phyloP scores from a whole-genome alignment of 306 rosid species.

The Pachyrhizus erosus region DNA sequence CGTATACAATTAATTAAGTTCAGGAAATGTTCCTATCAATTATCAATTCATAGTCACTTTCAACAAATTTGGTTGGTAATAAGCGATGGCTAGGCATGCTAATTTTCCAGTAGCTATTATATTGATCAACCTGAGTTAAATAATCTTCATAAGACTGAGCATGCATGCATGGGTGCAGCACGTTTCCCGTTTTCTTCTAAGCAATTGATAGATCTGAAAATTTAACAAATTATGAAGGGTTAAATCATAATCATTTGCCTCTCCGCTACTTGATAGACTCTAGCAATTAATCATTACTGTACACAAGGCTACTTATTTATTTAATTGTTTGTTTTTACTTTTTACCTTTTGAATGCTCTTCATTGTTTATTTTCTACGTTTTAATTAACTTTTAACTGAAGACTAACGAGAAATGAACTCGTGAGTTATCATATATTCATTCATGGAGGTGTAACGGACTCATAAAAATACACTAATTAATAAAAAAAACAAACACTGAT shows the following conservation, averaged over 20 bases:
- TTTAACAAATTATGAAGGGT: slow-evolving; percentile 5
- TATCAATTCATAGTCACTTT: slow-evolving; percentile 23
- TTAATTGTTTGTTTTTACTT: background rate
- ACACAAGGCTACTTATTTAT: background rate
- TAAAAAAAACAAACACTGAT: no score
- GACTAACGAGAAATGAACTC: slow-evolving; percentile 5
- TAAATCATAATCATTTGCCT: slow-evolving; percentile 46
- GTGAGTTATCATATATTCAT: background rate
- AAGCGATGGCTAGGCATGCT: background rate
- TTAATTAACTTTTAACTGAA: slow-evolving; percentile 12
- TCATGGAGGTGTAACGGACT: slow-evolving; percentile 34
- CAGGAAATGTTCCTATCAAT: background rate
- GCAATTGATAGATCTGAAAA: background rate
- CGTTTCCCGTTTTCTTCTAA: slow-evolving; percentile 35
- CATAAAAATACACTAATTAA: background rate
- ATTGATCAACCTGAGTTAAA: background rate
- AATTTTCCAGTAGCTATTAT: background rate
- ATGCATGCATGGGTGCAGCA: slow-evolving; percentile 46
- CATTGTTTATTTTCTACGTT: slow-evolving; percentile 9
- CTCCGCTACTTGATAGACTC: slow-evolving; percentile 21
- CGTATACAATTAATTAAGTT: slow-evolving; percentile 35
- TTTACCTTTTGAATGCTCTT: background rate
- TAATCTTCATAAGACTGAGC: background rate
- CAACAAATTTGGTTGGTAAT: slow-evolving; percentile 23
- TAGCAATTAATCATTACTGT: slow-evolving; percentile 22